A percentile compares a stretch with the other conserved stretches of the same genome.
phyloP scores from a whole-genome alignment of 345 rosid genomes.

The Triadica sebifera region DNA sequence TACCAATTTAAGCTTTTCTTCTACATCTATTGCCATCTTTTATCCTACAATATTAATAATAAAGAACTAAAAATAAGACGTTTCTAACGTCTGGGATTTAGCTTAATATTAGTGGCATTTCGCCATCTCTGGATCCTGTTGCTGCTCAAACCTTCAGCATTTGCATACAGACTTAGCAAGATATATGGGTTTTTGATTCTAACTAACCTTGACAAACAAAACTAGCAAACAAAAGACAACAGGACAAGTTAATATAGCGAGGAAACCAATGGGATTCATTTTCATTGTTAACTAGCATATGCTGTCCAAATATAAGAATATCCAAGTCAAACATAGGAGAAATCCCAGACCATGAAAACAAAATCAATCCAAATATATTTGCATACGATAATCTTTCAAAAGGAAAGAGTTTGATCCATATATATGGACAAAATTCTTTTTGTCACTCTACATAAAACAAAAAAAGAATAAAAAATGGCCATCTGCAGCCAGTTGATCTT shows the following conservation, averaged over 20 bases:
- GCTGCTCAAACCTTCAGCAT: too few species aligned
- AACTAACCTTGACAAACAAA: background rate
- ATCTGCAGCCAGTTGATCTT: background rate
- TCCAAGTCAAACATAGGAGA: background rate
- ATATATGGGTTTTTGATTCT: background rate
- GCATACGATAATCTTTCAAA: background rate
- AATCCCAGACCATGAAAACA: slow-evolving; percentile 5
- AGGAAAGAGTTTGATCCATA: background rate
- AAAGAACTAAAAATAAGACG: too few species aligned
- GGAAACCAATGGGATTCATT: slow-evolving; percentile 16
- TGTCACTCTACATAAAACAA: background rate
- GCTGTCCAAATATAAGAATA: background rate
- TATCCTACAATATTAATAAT: too few species aligned
- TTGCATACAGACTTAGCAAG: too few species aligned
- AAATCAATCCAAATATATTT: background rate
- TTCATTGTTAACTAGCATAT: slow-evolving; percentile 2
- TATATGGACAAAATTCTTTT: background rate
- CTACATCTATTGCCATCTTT: too few species aligned
- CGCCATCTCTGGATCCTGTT: background rate
- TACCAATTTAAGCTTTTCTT: too few species aligned
- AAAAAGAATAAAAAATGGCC: background rate
- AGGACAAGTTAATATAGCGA: background rate
- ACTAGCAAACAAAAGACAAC: background rate
- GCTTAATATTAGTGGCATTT: too few species aligned
- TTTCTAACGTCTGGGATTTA: too few species aligned